These are phyloP conservation scores for Mycena chlorophos DNA, from an alignment of 768 basidiomycete genomes.

Conservation along the genomic window DNA sequence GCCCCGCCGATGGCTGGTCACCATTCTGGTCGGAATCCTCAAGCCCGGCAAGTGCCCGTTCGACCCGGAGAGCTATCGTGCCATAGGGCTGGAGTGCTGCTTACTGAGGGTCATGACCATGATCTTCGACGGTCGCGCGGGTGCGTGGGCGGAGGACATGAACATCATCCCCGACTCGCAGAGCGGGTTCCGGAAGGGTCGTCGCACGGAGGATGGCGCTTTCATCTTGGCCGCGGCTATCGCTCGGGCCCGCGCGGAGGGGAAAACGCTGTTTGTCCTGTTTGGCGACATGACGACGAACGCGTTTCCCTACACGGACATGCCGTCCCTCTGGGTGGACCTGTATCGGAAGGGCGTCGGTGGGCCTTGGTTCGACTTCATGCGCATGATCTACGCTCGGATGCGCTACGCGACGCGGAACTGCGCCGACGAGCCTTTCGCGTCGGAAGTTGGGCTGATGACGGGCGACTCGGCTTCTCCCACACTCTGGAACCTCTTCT, in stretches of 20 bases:
- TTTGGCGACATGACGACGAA: slow-evolving; percentile 32
- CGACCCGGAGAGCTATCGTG: slow-evolving; percentile 20
- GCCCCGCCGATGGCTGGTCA: slow-evolving; percentile 13
- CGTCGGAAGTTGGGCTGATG: slow-evolving; percentile 27
- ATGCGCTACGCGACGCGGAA: slow-evolving; percentile 25
- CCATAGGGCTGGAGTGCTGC: slow-evolving; percentile 25
- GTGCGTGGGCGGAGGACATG: slow-evolving; percentile 20
- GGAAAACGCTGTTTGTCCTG: slow-evolving; percentile 25
- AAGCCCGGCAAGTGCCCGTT: slow-evolving; percentile 23
- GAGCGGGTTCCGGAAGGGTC: slow-evolving; percentile 31
- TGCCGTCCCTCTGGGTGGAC: slow-evolving; percentile 34
- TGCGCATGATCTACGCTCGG: slow-evolving; percentile 25
- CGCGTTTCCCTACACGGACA: slow-evolving; percentile 37
- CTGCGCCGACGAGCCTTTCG: slow-evolving; percentile 17
- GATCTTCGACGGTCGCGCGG: slow-evolving; percentile 23
- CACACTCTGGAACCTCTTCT: slow-evolving; percentile 28
- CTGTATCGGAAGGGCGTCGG: slow-evolving; percentile 24
- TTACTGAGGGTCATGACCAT: slow-evolving; percentile 26
- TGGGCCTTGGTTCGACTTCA: slow-evolving; percentile 31
- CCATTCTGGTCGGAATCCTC: slow-evolving; percentile 10
- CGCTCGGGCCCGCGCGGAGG: slow-evolving; percentile 21
- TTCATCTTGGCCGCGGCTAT: slow-evolving; percentile 27
- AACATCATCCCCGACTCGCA: slow-evolving; percentile 31
- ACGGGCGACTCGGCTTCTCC: slow-evolving; percentile 32
- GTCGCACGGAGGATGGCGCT: slow-evolving; percentile 32